Evolutionary conservation across 805 yeast species (phyloP), one percentile per base, ranked within the genome.

Genomic region (Candida xiaguanensis): DNA sequence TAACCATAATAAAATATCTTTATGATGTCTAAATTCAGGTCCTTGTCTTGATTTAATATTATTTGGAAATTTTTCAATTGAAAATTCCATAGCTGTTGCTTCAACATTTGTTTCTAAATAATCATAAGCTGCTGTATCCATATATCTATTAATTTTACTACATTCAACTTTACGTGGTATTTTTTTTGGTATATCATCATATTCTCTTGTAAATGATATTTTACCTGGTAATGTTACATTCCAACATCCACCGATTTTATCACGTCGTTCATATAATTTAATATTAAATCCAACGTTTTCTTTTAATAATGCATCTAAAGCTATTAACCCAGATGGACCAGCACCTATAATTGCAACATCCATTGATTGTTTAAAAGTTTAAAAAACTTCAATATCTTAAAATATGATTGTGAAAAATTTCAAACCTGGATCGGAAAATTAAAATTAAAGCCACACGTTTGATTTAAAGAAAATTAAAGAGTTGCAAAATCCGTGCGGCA

Each of bases 281-380:
- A 73, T 59, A 15, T 53, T 50, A 4, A 51, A 57, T 40, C 68
- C 61, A 1, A 39, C 40, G 2, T 48, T 42, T 41, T 71, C 74
- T 36, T 61, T 51, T 3, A 68, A 46, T 9, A 72, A 46, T 0
- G 64, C 31, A 33, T 72, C 75, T 7, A 71, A 51, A 0, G 64
- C 52, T 33, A 72, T 61, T 16, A 72, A 65, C 5, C 77, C 78
- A 3, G 72, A 63, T 5, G 78, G 75, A 11, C 78, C 78, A n/a
- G 73, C 77, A 4, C 78, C 77, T 23, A 72, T 68, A 22, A 73
- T 59, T 14, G 74, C 77, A 7, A 72, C 27, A 23, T 23, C 20
- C 36, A 22, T 23, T 12, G 13, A 16, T 16, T n/a, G n/a, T n/a
- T n/a, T n/a, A n/a, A 17, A 14, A 5, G 24, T 31, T 19, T 6